Conservation (phyloP, 2,329 filamentous ascomycete species). For the Talaromyces sp. region DNA sequence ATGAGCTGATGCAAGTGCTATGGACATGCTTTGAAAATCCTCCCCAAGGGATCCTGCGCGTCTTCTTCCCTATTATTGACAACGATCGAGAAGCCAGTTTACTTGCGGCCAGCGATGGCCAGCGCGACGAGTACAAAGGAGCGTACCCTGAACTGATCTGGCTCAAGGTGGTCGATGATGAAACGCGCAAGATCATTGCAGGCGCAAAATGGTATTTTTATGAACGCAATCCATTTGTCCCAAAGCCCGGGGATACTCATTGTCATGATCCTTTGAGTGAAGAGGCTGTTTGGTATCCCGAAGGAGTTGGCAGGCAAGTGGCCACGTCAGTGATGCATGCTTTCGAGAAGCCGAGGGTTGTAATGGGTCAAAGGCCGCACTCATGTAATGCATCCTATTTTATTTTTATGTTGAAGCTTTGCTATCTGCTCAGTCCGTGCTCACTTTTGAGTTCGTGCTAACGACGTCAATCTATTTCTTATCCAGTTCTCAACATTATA, state of each 20-base stretch:
- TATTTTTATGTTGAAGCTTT: not conserved
- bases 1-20: constrained; percentile 2
- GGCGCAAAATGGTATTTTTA: constrained; percentile 16
- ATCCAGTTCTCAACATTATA: constrained; percentile 13
- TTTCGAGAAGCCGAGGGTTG: constrained; percentile 8
- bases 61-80: constrained; percentile 13
- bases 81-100: constrained; percentile 13
- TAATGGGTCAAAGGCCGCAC: constrained; percentile 6
- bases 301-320: constrained; percentile 9
- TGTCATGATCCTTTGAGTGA: constrained; percentile 4
- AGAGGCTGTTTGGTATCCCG: constrained; percentile 13
- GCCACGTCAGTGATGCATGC: constrained; percentile 11
- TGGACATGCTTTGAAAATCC: constrained; percentile 14
- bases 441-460: not conserved
- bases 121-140: constrained; percentile 12
- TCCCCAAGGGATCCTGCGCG: constrained; percentile 1
- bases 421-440: not conserved
- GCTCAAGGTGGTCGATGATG: constrained; percentile 11
- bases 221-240: constrained; percentile 10
- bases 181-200: constrained; percentile 5
- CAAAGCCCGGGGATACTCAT: not conserved
- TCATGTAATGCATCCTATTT: constrained; percentile 8
- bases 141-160: constrained; percentile 9
- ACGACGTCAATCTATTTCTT: not conserved
- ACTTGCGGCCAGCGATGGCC: not conserved